A percentile compares a stretch with the other conserved stretches of the same genome.
Conservation (phyloP, 768 basidiomycete species). For the Crucibulum laeve region DNA sequence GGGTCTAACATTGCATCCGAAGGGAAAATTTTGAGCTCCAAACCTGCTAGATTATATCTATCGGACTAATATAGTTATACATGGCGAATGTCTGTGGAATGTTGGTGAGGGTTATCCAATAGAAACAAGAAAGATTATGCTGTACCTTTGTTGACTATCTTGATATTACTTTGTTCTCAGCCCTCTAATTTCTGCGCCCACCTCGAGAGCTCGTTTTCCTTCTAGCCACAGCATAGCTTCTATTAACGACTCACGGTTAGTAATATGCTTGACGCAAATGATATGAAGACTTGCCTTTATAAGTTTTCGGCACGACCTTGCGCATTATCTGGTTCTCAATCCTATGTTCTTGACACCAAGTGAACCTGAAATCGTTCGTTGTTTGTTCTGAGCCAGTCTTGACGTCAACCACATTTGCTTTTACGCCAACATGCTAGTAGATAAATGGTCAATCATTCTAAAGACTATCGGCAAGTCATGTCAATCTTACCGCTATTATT, state of each 20-base stretch:
- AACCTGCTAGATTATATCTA: too few species aligned
- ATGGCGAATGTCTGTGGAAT: too few species aligned
- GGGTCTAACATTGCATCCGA: too few species aligned
- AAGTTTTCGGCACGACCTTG: constrained; percentile 64
- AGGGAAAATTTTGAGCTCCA: too few species aligned
- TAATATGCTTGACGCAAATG: neutral
- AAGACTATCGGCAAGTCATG: neutral
- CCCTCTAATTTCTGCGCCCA: constrained; percentile 59
- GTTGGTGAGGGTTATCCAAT: too few species aligned
- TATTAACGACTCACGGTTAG: constrained; percentile 14
- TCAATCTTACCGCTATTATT: constrained; percentile 52
- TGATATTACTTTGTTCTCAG: constrained; percentile 6
- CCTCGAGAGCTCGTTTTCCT: constrained; percentile 65
- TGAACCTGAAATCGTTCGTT: constrained; percentile 77
- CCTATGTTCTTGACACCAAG: constrained; percentile 51
- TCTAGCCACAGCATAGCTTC: constrained; percentile 88
- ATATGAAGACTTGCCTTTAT: constrained; percentile 45
- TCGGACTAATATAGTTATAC: too few species aligned
- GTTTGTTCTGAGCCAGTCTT: constrained; percentile 59
- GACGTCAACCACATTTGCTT: constrained; percentile 68
- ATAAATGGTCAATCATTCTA: neutral
- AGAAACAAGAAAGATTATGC: too few species aligned
- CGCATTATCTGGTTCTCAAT: constrained; percentile 25
- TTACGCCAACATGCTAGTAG: constrained; percentile 63
- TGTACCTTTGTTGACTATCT: too few species aligned